Evolutionary conservation across 495 filamentous ascomycete genomes (phyloP).

Genomic region (Penicillium flavigenum): DNA sequence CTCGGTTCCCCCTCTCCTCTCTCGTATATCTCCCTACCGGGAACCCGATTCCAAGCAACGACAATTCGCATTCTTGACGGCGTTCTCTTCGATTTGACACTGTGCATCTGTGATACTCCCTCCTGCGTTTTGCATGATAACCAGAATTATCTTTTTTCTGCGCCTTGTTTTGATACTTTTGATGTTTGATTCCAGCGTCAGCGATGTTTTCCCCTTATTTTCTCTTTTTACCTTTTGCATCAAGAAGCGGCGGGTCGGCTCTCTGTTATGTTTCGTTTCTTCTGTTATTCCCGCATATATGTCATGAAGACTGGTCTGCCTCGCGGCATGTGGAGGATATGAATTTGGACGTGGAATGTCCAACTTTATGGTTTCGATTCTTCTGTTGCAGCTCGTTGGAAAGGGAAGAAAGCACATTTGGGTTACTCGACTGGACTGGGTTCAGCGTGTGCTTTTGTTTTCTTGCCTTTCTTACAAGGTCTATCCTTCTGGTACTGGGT

Average conservation of each 20-base stretch:
- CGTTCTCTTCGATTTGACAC: conserved; percentile 44
- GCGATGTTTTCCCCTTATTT: conserved; percentile 24
- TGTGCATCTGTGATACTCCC: conserved; percentile 54
- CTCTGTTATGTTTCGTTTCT: conserved; percentile 43
- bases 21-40: not conserved
- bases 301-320: conserved; percentile 60
- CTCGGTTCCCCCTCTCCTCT: conserved; percentile 7
- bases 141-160: conserved; percentile 35
- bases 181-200: conserved; percentile 40
- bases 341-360: conserved; percentile 54
- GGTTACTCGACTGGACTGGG: conserved; percentile 21
- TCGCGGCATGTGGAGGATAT: conserved; percentile 55
- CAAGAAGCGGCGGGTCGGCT: conserved; percentile 55
- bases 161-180: conserved; percentile 24
- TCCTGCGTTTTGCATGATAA: conserved; percentile 41
- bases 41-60: conserved; percentile 32
- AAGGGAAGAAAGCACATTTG: conserved; percentile 10
- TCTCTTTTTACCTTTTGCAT: conserved; percentile 39
- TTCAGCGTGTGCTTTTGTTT: conserved; percentile 14
- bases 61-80: conserved; percentile 53
- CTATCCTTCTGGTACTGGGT: conserved; percentile 46
- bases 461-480: conserved; percentile 24
- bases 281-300: conserved; percentile 44
- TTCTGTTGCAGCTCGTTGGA: conserved; percentile 36
- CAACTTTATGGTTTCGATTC: conserved; percentile 41